Base-by-base conservation (phyloP, 306 rosid species). In the Medicago arabica region DNA sequence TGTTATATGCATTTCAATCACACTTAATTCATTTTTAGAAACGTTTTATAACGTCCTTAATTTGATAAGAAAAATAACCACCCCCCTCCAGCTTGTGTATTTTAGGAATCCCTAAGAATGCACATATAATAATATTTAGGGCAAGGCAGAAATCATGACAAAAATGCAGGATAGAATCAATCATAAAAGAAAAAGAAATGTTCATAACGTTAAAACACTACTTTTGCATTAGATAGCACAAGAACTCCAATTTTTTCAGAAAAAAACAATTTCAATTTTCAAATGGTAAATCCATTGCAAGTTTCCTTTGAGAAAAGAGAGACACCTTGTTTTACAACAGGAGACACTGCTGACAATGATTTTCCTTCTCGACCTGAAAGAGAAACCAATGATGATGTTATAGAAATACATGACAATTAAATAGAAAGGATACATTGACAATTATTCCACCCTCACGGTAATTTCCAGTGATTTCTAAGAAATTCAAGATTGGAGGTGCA, bases 61-160 rank as follows among this genome's bases (percentile, higher is more conserved):
- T 28, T 28, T 28, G 31, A 28, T 1, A 28, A 28, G 31, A 28
- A 64, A 65, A 60, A 57, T 18, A 57, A 77, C 99, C 79, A 90
- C 90, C 74, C 98, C 99, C 99, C 89, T 96, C 98, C 85, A 96
- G 80, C 88, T 90, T 96, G 69, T 92, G 96, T 58, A 92, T 87
- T 87, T 79, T 90, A 70, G 99, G 99, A 79, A 90, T 80, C 41
- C 99, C 97, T 95, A 61, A 18, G 28, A 68, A 84, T 6, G 72
- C 13, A 46, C 28, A 69, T 31, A 54, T 53, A 66, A 54, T 53
- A 66, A 72, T 14, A 69, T 11, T 67, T 38, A 21, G 2, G 60
- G 23, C 9, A 61, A 54, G 28, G 50, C 68, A 73, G 70, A 63
- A 53, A 51, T 55, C 57, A 54, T 15, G 38, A 31, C 38, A 51